These are phyloP conservation scores for Geotrichum bryndzae DNA, from an alignment of 1,139 yeast genomes.

Conservation along the genomic window DNA sequence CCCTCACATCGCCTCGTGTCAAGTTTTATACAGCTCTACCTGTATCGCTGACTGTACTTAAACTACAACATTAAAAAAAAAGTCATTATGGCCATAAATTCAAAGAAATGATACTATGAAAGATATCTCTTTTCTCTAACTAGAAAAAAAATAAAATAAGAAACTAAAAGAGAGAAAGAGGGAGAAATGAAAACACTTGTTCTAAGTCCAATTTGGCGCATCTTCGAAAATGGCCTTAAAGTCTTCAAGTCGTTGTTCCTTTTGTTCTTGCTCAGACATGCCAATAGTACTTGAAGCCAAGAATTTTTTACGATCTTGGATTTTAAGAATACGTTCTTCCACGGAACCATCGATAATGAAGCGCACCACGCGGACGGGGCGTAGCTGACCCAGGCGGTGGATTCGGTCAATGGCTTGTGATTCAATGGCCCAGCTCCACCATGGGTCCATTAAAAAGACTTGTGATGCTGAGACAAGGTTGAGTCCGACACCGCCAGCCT, in stretches of 20 bases:
- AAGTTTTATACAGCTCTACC: too few species aligned
- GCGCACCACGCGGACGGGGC: constrained; percentile 65
- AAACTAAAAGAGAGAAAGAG: too few species aligned
- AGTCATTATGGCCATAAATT: too few species aligned
- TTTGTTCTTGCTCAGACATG: constrained; percentile 67
- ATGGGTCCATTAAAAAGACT: constrained; percentile 94
- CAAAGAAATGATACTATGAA: too few species aligned
- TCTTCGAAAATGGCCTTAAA: constrained; percentile 66
- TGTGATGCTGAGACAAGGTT: constrained; percentile 80
- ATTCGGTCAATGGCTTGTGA: constrained; percentile 93
- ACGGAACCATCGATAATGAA: constrained; percentile 79
- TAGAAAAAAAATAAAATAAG: too few species aligned
- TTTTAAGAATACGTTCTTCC: constrained; percentile 84
- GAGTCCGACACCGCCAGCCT: constrained; percentile 95
- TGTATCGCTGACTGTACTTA: too few species aligned
- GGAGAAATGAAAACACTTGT: not conserved
- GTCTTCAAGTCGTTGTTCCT: constrained; percentile 72
- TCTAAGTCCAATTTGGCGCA: not conserved
- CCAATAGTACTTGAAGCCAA: constrained; percentile 75
- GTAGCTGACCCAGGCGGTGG: constrained; percentile 83
- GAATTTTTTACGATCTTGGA: constrained; percentile 80
- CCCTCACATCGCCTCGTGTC: too few species aligned
- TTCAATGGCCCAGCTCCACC: constrained; percentile 96
- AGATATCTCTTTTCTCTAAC: too few species aligned
- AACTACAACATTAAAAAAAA: too few species aligned